phyloP scores from a whole-genome alignment of 2,329 filamentous ascomycete genomes.

The Hypoxylon sp. region DNA sequence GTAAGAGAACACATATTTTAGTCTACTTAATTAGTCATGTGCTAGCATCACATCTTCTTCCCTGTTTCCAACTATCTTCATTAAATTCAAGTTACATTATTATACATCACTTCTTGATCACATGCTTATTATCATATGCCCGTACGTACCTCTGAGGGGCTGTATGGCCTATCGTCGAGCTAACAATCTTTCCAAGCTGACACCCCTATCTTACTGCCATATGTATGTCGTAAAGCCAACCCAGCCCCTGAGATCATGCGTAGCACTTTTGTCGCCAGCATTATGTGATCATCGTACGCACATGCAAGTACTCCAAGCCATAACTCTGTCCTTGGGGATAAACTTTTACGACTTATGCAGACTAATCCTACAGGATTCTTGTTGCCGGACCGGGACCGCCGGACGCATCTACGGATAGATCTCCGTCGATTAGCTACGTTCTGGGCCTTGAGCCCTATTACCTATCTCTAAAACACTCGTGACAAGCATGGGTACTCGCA shows the following conservation, averaged over 20 bases:
- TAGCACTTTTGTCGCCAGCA: not conserved
- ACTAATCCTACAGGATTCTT: slow-evolving; percentile 9
- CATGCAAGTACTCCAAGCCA: not conserved
- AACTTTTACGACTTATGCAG: not conserved
- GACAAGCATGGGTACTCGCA: not conserved
- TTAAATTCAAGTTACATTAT: too few relatives aligned
- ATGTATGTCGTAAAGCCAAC: not conserved
- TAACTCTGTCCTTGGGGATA: not conserved
- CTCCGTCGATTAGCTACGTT: not conserved
- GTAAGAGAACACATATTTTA: too few relatives aligned
- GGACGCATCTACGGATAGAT: not conserved
- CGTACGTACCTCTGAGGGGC: too few relatives aligned
- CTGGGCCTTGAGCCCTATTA: not conserved
- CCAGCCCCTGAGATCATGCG: not conserved
- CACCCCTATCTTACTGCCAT: not conserved
- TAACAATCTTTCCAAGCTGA: too few relatives aligned
- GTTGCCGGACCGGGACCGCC: not conserved
- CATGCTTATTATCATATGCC: too few relatives aligned
- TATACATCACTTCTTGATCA: too few relatives aligned
- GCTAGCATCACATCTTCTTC: too few relatives aligned
- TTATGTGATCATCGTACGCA: not conserved
- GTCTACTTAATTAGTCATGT: too few relatives aligned
- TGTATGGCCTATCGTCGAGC: too few relatives aligned
- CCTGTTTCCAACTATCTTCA: too few relatives aligned
- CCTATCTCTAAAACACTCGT: not conserved